Evolutionary conservation across 78 protist genomes (phyloP).

Genomic region (Pigoraptor vietnamica): DNA sequence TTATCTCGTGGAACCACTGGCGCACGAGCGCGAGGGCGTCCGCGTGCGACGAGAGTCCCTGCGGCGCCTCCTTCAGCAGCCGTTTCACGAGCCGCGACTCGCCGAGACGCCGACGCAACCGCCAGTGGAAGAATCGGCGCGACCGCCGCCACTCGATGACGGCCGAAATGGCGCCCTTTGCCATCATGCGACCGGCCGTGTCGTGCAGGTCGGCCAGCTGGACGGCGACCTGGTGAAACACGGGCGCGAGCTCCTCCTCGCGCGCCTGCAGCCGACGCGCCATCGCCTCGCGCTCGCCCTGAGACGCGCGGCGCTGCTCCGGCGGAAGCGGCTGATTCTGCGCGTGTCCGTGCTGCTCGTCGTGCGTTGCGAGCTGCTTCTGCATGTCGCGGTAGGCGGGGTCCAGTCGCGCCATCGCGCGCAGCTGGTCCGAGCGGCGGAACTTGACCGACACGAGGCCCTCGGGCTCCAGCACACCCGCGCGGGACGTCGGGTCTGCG

Average conservation of each 20-base stretch:
- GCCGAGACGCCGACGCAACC: conserved; percentile 53
- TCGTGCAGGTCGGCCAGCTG: conserved; percentile 94
- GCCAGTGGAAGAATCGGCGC: conserved; percentile 69
- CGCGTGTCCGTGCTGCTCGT: conserved; percentile 1
- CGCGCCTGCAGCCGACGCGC: conserved; percentile 12
- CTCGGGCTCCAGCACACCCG: conserved; percentile 92
- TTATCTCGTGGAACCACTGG: background rate
- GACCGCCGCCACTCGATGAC: conserved; percentile 76
- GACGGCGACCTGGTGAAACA: conserved; percentile 81
- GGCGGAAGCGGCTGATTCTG: background rate
- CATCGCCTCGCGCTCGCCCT: background rate
- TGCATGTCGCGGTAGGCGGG: background rate
- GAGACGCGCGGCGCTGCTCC: background rate
- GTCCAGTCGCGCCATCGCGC: conserved; percentile 77
- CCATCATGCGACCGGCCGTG: conserved; percentile 91
- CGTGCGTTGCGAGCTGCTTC: conserved; percentile 5
- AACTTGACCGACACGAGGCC: conserved; percentile 83
- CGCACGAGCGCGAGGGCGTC: background rate
- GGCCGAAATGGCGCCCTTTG: conserved; percentile 71
- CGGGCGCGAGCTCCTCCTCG: conserved; percentile 61
- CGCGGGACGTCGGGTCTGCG: conserved; percentile 75
- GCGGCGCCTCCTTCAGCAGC: background rate
- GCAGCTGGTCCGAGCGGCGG: conserved; percentile 49
- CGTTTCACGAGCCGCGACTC: conserved; percentile 35
- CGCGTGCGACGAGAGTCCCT: background rate